phyloP scores from a whole-genome alignment of 495 filamentous ascomycete species.

The Amorphotheca resinae region DNA sequence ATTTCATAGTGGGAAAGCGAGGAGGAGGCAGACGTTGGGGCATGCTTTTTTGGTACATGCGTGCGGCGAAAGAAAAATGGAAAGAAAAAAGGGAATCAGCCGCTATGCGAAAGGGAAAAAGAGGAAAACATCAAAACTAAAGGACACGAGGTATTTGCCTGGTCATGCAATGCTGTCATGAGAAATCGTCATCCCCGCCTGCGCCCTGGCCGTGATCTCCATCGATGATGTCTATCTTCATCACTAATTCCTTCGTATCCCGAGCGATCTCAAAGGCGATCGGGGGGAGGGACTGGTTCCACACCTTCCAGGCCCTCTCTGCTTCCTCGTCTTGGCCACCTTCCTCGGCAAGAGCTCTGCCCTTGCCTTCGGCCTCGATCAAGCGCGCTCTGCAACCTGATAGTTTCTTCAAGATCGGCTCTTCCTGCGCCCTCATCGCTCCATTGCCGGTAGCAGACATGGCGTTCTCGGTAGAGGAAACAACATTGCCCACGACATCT shows the following conservation, averaged over 20 bases:
- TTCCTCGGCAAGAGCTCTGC: slow-evolving; percentile 38
- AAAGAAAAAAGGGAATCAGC: neutral
- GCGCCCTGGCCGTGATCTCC: slow-evolving; percentile 6
- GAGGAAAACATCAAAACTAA: no score
- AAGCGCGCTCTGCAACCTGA: slow-evolving; percentile 53
- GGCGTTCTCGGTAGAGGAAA: slow-evolving; percentile 49
- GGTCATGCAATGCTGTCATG: slow-evolving; percentile 7
- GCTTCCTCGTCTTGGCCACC: slow-evolving; percentile 23
- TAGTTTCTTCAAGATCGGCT: slow-evolving; percentile 50
- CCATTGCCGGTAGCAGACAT: slow-evolving; percentile 33
- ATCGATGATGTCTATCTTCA: slow-evolving; percentile 21
- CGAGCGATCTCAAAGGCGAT: slow-evolving; percentile 80
- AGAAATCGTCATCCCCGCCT: slow-evolving; percentile 18
- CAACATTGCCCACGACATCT: slow-evolving; percentile 55
- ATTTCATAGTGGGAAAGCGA: no score
- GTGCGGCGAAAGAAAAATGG: no score
- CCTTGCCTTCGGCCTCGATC: slow-evolving; percentile 52
- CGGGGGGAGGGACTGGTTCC: slow-evolving; percentile 61
- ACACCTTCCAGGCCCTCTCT: slow-evolving; percentile 44
- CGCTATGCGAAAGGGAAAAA: neutral
- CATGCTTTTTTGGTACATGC: no score
- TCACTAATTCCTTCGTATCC: slow-evolving; percentile 64
- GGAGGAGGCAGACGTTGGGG: no score
- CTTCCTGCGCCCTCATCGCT: slow-evolving; percentile 40
- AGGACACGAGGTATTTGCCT: no score